Percentiles rank a stretch among this genome's conserved stretches.
Conservation (phyloP, 1,139 yeast genomes). For the Hyphopichia wangnamkhiaoensis region DNA sequence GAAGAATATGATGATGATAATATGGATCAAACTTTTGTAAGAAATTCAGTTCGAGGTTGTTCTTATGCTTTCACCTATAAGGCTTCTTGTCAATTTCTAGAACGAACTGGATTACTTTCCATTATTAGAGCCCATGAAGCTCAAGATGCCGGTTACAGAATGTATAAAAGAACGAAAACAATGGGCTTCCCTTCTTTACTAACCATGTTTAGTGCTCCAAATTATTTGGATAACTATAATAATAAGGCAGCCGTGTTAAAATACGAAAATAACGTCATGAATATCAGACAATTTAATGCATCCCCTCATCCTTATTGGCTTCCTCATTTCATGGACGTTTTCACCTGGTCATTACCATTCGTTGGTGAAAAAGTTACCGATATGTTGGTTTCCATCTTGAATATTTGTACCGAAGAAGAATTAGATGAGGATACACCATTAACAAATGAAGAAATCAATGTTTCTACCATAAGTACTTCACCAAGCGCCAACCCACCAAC, state of each 20-base stretch:
- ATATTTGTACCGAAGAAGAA: constrained; percentile 95
- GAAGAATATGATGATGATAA: constrained; percentile 81
- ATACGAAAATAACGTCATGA: constrained; percentile 90
- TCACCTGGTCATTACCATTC: constrained; percentile 96
- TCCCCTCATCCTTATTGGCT: constrained; percentile 97
- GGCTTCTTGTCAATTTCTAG: constrained; percentile 82
- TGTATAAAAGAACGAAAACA: constrained; percentile 82
- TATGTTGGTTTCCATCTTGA: constrained; percentile 85
- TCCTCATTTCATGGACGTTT: constrained; percentile 96
- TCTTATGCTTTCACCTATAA: constrained; percentile 86
- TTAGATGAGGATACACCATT: constrained; percentile 71
- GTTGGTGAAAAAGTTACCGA: constrained; percentile 97
- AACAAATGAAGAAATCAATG: constrained; percentile 13
- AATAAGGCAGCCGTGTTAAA: constrained; percentile 95
- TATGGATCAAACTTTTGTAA: constrained; percentile 52
- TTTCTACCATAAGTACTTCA: constrained; percentile 7
- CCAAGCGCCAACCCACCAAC: constrained; percentile 6
- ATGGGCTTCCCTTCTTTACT: constrained; percentile 92
- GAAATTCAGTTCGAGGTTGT: constrained; percentile 86
- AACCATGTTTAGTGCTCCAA: constrained; percentile 95
- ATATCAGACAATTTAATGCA: constrained; percentile 89
- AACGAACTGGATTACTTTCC: constrained; percentile 75
- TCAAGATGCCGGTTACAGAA: constrained; percentile 95
- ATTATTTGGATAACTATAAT: constrained; percentile 88
- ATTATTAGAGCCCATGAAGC: constrained; percentile 97